These are phyloP conservation scores for Dactylellina haptotyla DNA, from an alignment of 2,329 filamentous ascomycete species.

Conservation along the genomic window DNA sequence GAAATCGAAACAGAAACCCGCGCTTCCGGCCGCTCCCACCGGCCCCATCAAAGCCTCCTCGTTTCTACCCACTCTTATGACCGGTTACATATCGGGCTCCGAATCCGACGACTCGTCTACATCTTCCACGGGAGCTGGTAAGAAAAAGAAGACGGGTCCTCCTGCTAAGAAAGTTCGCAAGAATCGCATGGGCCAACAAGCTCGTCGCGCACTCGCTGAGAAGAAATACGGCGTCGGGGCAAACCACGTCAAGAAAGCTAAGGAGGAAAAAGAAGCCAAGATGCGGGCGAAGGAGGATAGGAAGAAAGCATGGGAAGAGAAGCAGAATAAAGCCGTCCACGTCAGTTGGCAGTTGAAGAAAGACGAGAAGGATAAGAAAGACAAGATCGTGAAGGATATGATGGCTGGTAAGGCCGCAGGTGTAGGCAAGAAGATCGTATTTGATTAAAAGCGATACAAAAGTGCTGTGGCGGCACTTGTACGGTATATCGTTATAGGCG, in stretches of 20 bases:
- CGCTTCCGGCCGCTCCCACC: constrained; percentile 30
- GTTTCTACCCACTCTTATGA: constrained; percentile 80
- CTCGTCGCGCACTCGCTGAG: constrained; percentile 81
- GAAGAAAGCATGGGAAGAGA: constrained; percentile 64
- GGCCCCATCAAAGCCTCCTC: constrained; percentile 63
- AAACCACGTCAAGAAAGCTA: constrained; percentile 69
- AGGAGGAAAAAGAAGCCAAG: constrained; percentile 54
- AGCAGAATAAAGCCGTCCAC: constrained; percentile 69
- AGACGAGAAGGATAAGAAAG: constrained; percentile 68
- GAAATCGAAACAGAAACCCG: constrained; percentile 46
- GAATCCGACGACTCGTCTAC: constrained; percentile 70
- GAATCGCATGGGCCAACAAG: constrained; percentile 79
- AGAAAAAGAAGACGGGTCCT: constrained; percentile 52
- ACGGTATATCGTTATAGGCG: not conserved
- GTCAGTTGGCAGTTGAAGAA: constrained; percentile 71
- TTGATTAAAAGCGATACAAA: constrained; percentile 46
- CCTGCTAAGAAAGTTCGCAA: constrained; percentile 66
- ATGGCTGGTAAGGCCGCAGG: constrained; percentile 60
- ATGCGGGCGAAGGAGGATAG: constrained; percentile 65
- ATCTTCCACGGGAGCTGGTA: constrained; percentile 63
- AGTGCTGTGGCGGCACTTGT: not conserved
- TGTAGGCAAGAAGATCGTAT: constrained; percentile 58
- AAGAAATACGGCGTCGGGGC: constrained; percentile 79
- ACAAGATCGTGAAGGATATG: constrained; percentile 66
- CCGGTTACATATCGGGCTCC: constrained; percentile 80